phyloP scores from a whole-genome alignment of 805 yeast genomes.

The Suhomyces prunicola region DNA sequence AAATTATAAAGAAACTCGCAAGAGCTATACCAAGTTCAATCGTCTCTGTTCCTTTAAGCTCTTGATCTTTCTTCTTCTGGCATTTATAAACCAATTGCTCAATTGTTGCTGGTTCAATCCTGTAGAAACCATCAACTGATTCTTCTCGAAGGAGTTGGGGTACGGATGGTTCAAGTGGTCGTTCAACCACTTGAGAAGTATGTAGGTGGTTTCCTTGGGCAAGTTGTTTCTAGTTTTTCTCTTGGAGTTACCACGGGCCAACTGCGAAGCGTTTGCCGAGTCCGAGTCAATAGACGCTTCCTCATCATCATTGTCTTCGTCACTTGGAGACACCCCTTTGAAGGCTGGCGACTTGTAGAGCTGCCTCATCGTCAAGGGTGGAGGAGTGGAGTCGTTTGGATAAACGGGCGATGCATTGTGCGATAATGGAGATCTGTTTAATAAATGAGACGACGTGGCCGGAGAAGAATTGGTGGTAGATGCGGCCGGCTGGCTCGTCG shows the following conservation, averaged over 20 bases:
- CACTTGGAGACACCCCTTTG: background rate
- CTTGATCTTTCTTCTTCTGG: conserved; percentile 71
- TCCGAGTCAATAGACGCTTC: conserved; percentile 1
- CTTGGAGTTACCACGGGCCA: conserved; percentile 10
- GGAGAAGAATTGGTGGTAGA: background rate
- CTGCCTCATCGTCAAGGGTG: conserved; percentile 8
- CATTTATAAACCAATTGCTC: conserved; percentile 86
- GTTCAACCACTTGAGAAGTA: conserved; percentile 69
- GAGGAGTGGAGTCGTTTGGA: conserved; percentile 9
- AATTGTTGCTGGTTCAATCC: conserved; percentile 80
- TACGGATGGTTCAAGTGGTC: conserved; percentile 78
- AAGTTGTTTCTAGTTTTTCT: conserved; percentile 61
- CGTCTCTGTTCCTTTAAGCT: conserved; percentile 39
- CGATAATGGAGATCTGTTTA: conserved; percentile 7
- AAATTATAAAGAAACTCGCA: background rate
- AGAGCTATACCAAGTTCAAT: conserved; percentile 8
- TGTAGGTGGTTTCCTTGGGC: conserved; percentile 74
- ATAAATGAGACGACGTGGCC: background rate
- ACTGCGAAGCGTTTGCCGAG: conserved; percentile 2
- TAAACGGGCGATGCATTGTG: conserved; percentile 11
- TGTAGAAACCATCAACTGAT: conserved; percentile 62
- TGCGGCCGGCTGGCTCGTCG: background rate
- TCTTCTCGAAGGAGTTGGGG: conserved; percentile 78
- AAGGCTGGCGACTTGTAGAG: conserved; percentile 2
- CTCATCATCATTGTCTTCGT: conserved; percentile 4